A percentile compares a stretch with the other conserved stretches of the same genome.
Evolutionary conservation across 2,329 filamentous ascomycete species (phyloP).

Genomic region (Trichoderma cornu-damae): DNA sequence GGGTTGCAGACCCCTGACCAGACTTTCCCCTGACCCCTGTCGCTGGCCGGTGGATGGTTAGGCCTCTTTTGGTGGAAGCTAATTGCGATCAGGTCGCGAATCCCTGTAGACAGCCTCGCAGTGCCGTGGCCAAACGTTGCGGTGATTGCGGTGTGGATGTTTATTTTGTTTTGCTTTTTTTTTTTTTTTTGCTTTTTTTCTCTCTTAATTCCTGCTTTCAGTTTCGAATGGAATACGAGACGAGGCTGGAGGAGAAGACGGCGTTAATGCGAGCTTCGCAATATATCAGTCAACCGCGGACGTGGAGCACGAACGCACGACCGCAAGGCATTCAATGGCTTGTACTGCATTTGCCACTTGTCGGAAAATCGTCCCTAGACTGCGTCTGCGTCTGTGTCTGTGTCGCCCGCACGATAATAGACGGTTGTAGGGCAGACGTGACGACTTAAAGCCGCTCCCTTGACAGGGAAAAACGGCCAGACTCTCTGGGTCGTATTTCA

Average conservation of each 20-base stretch:
- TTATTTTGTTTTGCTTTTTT: neutral
- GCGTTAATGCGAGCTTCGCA: neutral
- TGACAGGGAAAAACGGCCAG: constrained; percentile 12
- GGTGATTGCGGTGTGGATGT: constrained; percentile 19
- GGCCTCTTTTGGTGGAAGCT: constrained; percentile 16
- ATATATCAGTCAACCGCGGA: neutral
- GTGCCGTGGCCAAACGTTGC: constrained; percentile 15
- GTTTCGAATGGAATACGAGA: neutral
- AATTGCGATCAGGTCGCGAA: constrained; percentile 18
- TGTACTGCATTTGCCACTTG: neutral
- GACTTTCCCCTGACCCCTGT: constrained; percentile 6
- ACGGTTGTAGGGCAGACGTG: constrained; percentile 1
- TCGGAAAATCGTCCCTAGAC: neutral
- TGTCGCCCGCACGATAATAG: neutral
- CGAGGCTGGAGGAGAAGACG: neutral
- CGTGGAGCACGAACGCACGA: neutral
- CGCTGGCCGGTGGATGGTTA: constrained; percentile 11
- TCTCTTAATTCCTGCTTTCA: no score
- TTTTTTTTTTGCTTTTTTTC: no score
- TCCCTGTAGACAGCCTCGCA: constrained; percentile 14
- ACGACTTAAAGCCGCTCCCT: constrained; percentile 6
- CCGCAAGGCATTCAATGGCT: neutral
- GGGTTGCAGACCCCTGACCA: constrained; percentile 17
- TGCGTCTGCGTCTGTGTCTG: neutral
- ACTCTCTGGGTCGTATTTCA: constrained; percentile 2